Percentiles rank a stretch among this genome's conserved stretches.
These are phyloP conservation scores for Aspergillus pseudoterreus DNA, from an alignment of 2,329 filamentous ascomycete genomes.

Conservation along the genomic window DNA sequence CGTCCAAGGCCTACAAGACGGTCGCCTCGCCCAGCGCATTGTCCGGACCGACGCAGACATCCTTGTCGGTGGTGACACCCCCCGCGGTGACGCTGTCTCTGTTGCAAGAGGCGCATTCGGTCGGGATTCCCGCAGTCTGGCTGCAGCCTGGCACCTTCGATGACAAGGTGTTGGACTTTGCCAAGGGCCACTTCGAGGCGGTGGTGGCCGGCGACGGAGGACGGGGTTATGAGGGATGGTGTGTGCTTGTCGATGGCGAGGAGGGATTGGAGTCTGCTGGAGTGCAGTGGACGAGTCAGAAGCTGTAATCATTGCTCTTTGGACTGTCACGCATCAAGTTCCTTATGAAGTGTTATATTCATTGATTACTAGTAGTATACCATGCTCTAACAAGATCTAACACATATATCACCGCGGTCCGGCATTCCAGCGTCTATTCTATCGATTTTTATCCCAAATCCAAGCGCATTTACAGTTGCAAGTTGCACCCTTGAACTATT, in stretches of 20 bases:
- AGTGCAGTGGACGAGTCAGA: constrained; percentile 47
- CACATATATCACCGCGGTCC: too few species aligned
- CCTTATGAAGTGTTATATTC: too few species aligned
- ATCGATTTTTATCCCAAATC: too few species aligned
- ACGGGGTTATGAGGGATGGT: constrained; percentile 72
- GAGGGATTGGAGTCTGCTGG: constrained; percentile 53
- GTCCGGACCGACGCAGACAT: constrained; percentile 63
- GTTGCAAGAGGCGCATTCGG: constrained; percentile 70
- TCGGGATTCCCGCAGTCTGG: constrained; percentile 75
- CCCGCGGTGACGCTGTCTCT: constrained; percentile 71
- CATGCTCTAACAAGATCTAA: too few species aligned
- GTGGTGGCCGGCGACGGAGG: constrained; percentile 65
- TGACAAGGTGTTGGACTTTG: constrained; percentile 68
- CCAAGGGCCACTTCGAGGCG: constrained; percentile 64
- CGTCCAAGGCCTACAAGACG: constrained; percentile 57
- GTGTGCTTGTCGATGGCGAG: constrained; percentile 81
- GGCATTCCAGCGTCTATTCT: too few species aligned
- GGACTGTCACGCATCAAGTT: too few species aligned
- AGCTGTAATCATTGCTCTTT: constrained; percentile 23
- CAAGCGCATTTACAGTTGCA: too few species aligned
- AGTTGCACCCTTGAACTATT: too few species aligned
- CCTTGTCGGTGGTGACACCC: constrained; percentile 82
- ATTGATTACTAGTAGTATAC: too few species aligned
- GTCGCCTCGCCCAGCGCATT: constrained; percentile 64
- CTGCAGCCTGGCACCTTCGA: constrained; percentile 89